A percentile compares a stretch with the other conserved stretches of the same genome.
These are phyloP conservation scores for Pseudogymnoascus sp. DNA, from an alignment of 2,329 filamentous ascomycete species.

Conservation along the genomic window DNA sequence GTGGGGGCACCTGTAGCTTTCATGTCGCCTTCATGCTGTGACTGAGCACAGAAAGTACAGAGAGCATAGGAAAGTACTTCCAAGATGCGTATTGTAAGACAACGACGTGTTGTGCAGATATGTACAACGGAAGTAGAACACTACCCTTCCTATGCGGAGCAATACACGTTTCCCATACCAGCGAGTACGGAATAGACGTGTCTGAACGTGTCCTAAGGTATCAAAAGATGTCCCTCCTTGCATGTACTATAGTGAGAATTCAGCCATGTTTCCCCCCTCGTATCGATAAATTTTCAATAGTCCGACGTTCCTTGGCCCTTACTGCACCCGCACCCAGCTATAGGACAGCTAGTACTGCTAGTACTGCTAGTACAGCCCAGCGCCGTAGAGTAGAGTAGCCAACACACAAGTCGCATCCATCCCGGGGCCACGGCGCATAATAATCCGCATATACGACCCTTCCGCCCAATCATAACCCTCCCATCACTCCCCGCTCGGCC, in stretches of 20 bases:
- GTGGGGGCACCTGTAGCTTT: not conserved
- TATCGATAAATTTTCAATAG: conserved; percentile 6
- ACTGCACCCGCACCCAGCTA: not conserved
- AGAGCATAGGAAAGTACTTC: not conserved
- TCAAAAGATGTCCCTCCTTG: not conserved
- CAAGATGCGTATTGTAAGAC: not conserved
- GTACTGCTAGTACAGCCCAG: not conserved
- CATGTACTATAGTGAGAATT: not conserved
- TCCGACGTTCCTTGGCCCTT: not conserved
- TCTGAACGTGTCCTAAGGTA: not conserved
- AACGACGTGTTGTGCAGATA: not conserved
- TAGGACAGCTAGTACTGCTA: too few relatives aligned
- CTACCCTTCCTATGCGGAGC: not conserved
- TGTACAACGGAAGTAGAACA: not conserved
- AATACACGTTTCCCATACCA: not conserved
- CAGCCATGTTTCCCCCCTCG: not conserved
- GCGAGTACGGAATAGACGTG: not conserved
- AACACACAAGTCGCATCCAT: not conserved
- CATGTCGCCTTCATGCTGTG: not conserved
- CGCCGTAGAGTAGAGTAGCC: not conserved
- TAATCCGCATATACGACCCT: conserved; percentile 2
- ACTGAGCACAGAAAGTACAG: not conserved
- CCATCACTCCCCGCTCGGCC: not conserved
- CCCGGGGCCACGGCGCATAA: not conserved
- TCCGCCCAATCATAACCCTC: not conserved